phyloP scores from a whole-genome alignment of 805 yeast species.

The Nakazawaea holstii region DNA sequence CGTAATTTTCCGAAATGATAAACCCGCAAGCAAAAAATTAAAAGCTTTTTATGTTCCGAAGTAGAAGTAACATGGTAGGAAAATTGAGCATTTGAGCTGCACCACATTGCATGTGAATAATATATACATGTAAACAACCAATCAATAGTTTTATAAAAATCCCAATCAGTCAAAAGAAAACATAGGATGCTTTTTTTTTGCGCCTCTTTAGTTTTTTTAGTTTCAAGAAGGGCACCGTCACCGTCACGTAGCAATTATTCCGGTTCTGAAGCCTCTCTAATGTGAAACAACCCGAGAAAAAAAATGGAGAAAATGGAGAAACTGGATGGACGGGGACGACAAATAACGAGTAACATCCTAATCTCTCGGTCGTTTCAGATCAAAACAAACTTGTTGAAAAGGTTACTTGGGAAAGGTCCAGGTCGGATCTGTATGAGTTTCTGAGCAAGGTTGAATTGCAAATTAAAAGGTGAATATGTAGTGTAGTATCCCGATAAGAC shows the following conservation, averaged over 20 bases:
- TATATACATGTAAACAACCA: neutral
- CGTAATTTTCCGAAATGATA: too few species aligned
- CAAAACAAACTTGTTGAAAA: too few species aligned
- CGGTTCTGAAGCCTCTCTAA: neutral
- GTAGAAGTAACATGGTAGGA: too few species aligned
- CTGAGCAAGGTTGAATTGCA: neutral
- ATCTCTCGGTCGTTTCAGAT: too few species aligned
- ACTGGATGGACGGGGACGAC: neutral
- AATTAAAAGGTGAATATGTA: too few species aligned
- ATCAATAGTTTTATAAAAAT: neutral
- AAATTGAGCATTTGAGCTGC: too few species aligned
- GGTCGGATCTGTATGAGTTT: too few species aligned
- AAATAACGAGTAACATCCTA: too few species aligned
- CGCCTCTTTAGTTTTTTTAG: neutral
- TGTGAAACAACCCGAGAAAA: constrained; percentile 4
- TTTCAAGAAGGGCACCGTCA: neutral
- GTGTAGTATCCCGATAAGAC: neutral
- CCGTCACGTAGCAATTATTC: neutral
- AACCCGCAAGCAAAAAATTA: too few species aligned
- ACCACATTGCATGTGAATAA: too few species aligned
- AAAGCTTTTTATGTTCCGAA: too few species aligned
- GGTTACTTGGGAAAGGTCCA: too few species aligned
- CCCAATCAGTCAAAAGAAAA: neutral
- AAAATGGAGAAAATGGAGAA: neutral
- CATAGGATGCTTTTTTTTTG: neutral